phyloP scores from a whole-genome alignment of 768 basidiomycete genomes.

The Austroboletus eburneus region DNA sequence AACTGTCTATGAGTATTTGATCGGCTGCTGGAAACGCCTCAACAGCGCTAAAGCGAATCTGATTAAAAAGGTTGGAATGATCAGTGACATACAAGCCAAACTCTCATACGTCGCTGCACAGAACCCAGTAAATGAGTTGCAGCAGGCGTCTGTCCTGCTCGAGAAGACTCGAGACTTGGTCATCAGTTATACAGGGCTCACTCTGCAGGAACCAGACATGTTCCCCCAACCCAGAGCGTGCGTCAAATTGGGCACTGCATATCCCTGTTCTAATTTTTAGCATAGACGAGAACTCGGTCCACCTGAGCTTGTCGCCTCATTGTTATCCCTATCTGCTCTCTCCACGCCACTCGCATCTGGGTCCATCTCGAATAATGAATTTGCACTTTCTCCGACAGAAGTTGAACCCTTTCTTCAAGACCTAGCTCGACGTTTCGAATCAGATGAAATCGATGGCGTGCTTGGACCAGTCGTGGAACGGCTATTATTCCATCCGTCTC shows the following conservation, averaged over 20 bases:
- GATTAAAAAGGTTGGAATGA: conserved; percentile 53
- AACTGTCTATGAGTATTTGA: conserved; percentile 85
- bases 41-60: conserved; percentile 51
- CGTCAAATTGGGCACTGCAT: conserved; percentile 12
- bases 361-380: conserved; percentile 41
- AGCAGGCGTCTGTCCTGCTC: conserved; percentile 56
- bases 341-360: conserved; percentile 59
- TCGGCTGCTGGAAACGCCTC: conserved; percentile 89
- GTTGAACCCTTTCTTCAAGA: conserved; percentile 82
- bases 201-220: conserved; percentile 89
- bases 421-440: conserved; percentile 74
- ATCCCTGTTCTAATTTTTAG: conserved; percentile 1
- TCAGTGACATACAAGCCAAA: conserved; percentile 16
- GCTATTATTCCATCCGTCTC: conserved; percentile 60
- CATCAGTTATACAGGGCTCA: conserved; percentile 85
- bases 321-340: conserved; percentile 69
- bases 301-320: conserved; percentile 74
- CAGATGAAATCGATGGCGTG: conserved; percentile 71
- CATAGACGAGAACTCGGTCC: conserved; percentile 68
- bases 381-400: conserved; percentile 60
- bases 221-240: conserved; percentile 86
- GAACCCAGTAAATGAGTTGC: conserved; percentile 51
- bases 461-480: conserved; percentile 69
- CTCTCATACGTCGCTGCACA: conserved; percentile 37
- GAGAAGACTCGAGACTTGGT: conserved; percentile 80